phyloP scores from a whole-genome alignment of 2,329 filamentous ascomycete species.

The Penicillium vulpinum region DNA sequence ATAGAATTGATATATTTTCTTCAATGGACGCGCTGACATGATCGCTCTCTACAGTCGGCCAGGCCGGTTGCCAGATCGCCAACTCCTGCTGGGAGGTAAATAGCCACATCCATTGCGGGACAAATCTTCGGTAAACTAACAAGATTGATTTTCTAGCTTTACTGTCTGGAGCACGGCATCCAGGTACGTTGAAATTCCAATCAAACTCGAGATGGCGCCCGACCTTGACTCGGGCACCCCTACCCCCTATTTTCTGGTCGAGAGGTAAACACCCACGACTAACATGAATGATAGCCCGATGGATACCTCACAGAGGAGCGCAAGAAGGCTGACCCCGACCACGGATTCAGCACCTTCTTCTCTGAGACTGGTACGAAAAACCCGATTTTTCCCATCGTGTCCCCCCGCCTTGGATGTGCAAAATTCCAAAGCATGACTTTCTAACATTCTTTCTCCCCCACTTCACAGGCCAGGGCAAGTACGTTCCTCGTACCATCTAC shows the following conservation, averaged over 20 bases:
- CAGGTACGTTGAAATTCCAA: slow-evolving; percentile 65
- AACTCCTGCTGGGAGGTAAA: slow-evolving; percentile 99
- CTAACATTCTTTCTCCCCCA: slow-evolving; percentile 23
- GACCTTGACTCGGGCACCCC: slow-evolving; percentile 18
- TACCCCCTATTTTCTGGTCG: slow-evolving; percentile 21
- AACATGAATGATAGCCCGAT: slow-evolving; percentile 70
- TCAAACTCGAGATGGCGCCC: slow-evolving; percentile 16
- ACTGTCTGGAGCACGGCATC: slow-evolving; percentile 99
- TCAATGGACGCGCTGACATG: slow-evolving; percentile 36
- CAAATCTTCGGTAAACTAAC: slow-evolving; percentile 30
- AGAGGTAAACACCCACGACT: slow-evolving; percentile 27
- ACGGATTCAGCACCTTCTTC: slow-evolving; percentile 99
- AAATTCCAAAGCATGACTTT: slow-evolving; percentile 9
- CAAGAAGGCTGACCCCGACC: slow-evolving; percentile 87
- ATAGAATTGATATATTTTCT: slow-evolving; percentile 10
- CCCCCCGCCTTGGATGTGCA: slow-evolving; percentile 10
- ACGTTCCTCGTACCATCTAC: slow-evolving; percentile 98
- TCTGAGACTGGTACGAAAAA: slow-evolving; percentile 85
- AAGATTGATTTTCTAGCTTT: slow-evolving; percentile 66
- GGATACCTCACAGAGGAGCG: slow-evolving; percentile 98
- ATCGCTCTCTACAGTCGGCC: slow-evolving; percentile 70
- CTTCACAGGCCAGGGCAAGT: slow-evolving; percentile 85
- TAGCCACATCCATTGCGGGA: slow-evolving; percentile 31
- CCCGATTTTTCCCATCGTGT: slow-evolving; percentile 20
- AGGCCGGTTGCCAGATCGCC: slow-evolving; percentile 99